phyloP scores from a whole-genome alignment of 257 asterid genomes.

The Solanum sejunctum region DNA sequence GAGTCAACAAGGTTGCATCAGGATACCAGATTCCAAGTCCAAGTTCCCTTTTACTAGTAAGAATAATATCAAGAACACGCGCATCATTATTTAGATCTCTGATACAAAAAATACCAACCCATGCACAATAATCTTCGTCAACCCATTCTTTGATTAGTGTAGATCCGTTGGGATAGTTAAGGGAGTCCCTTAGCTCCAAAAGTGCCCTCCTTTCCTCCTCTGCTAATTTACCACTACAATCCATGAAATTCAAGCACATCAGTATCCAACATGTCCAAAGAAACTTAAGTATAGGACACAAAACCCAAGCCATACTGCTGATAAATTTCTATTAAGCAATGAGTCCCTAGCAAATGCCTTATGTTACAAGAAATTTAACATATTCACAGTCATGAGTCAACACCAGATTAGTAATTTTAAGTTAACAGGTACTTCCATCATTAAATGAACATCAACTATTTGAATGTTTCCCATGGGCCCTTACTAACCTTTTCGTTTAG shows the following conservation, averaged over 20 bases:
- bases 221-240: background rate
- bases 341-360: background rate
- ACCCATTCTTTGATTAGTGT: slow-evolving; percentile 1
- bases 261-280: background rate
- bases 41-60: background rate
- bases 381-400: background rate
- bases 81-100: background rate
- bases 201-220: background rate
- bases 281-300: background rate
- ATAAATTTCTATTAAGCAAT: background rate
- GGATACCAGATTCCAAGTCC: slow-evolving; percentile 4
- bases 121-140: slow-evolving; percentile 4
- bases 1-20: background rate
- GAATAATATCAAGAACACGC: background rate
- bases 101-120: slow-evolving; percentile 1
- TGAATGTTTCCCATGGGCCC: background rate
- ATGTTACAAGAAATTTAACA: background rate
- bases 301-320: background rate
- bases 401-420: background rate
- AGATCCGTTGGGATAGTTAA: slow-evolving; percentile 3
- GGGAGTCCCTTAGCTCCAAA: background rate
- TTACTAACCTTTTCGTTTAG: background rate
- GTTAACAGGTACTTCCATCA: background rate
- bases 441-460: background rate
- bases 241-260: background rate